Base-by-base conservation (phyloP, 169 alveolate species). In the Cryptosporidium sp. region DNA sequence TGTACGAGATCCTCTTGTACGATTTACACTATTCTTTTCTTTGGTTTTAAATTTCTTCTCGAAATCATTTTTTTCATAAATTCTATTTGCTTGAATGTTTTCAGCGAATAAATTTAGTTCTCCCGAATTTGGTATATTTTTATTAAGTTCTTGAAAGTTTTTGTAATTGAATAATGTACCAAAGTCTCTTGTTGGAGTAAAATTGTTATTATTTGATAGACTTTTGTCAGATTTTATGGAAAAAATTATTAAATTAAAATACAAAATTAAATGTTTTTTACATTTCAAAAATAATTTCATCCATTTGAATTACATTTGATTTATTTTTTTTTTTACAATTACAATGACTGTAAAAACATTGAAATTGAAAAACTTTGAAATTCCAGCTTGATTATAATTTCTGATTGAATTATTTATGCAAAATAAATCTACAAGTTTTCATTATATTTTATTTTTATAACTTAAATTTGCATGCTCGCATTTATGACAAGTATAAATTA, bases 61-160 rank as follows among this genome's bases (percentile, higher is more conserved):
- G 16, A 70, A 42, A 8, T 26, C 39, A 37, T 37, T 44, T 68
- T 68, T 68, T n/a, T 21, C 39, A 18, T 44, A 70, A 45, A 26
- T 70, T 70, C n/a, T n/a, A 10, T 45, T 70, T 23, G 23, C 18
- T 9, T 70, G 84, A 18, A 26, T 12, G 39, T 16, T 65, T 65
- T 65, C 72, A 18, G 44, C 14, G 1, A n/a, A 14, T 6, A 65
- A 65, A 37, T 65, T 65, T 10, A 65, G 0, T 65, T 65, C 72
- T 65, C 52, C 72, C n/a, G 29, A 65, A 37, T 65, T 65, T 26
- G 29, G 72, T 65, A 65, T 65, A 33, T 65, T 48, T 48, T 48
- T 65, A 37, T 37, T 8, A 14, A 65, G 29, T 65, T 65, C 72
- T 21, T 65, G 53, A 26, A 65, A 65, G 6, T 65, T 65, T 65